Conservation (phyloP, 768 basidiomycete genomes). For the Calocybe indica region DNA sequence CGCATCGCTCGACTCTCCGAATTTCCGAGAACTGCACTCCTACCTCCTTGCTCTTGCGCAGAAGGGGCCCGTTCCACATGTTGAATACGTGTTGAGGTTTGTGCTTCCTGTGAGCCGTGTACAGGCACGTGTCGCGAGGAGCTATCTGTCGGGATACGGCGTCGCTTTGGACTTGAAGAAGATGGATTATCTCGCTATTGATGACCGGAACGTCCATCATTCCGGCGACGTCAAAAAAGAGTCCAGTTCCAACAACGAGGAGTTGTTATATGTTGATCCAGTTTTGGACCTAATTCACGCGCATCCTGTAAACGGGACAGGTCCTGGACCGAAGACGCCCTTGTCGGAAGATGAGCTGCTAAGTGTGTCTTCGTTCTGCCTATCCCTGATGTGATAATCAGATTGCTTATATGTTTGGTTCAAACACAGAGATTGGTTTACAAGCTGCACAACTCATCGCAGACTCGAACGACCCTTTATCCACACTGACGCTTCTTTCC, state of each 20-base stretch:
- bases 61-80: constrained; percentile 29
- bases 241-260: constrained; percentile 16
- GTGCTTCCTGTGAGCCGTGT: constrained; percentile 33
- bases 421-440: constrained; percentile 52
- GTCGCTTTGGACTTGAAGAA: constrained; percentile 93
- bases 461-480: constrained; percentile 47
- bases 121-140: constrained; percentile 18
- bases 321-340: constrained; percentile 35
- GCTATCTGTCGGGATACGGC: constrained; percentile 81
- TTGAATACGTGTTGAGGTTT: constrained; percentile 77
- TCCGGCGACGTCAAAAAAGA: constrained; percentile 4
- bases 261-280: constrained; percentile 23
- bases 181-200: constrained; percentile 92
- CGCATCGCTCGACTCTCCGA: constrained; percentile 54
- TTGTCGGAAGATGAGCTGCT: constrained; percentile 47
- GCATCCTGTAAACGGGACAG: constrained; percentile 32
- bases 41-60: constrained; percentile 51
- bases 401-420: neutral
- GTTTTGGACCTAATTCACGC: constrained; percentile 32
- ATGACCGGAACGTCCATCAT: constrained; percentile 59
- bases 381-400: neutral
- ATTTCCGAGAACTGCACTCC: constrained; percentile 66
- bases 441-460: constrained; percentile 74
- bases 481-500: constrained; percentile 58
- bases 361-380: constrained; percentile 22